Evolutionary conservation across 257 asterid genomes (phyloP).

Genomic region (Parsonsia alboflavescens): DNA sequence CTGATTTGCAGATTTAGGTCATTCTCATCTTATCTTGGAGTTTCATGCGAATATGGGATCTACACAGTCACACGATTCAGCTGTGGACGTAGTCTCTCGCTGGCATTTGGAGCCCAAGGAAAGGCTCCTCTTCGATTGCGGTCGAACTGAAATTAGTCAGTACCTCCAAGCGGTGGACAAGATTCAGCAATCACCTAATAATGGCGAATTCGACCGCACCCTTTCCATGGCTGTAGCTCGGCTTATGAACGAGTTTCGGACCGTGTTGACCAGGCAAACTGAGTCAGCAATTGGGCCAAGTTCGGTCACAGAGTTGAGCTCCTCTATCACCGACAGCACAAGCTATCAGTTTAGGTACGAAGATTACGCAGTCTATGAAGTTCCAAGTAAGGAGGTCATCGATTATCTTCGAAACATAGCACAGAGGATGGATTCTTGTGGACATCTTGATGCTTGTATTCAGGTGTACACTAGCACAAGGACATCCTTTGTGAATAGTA

Average conservation of each 20-base stretch:
- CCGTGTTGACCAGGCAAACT: slow-evolving; percentile 11
- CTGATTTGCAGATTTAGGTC: background rate
- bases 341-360: slow-evolving; percentile 20
- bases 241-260: slow-evolving; percentile 16
- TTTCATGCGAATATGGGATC: background rate
- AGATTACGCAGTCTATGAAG: slow-evolving; percentile 12
- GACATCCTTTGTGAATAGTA: slow-evolving; percentile 5
- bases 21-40: background rate
- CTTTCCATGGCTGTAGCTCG: slow-evolving; percentile 17
- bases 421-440: slow-evolving; percentile 56
- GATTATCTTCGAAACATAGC: slow-evolving; percentile 57
- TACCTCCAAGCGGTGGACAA: slow-evolving; percentile 28
- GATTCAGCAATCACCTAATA: slow-evolving; percentile 17
- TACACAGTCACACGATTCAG: slow-evolving; percentile 9
- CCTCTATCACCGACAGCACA: slow-evolving; percentile 16
- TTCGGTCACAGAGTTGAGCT: slow-evolving; percentile 20
- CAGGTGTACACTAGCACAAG: slow-evolving; percentile 60
- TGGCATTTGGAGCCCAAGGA: slow-evolving; percentile 25
- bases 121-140: slow-evolving; percentile 20
- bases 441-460: slow-evolving; percentile 54
- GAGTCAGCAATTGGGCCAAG: slow-evolving; percentile 6
- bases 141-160: slow-evolving; percentile 12
- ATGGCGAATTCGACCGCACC: slow-evolving; percentile 7
- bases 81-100: slow-evolving; percentile 12
- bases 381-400: slow-evolving; percentile 12